phyloP scores from a whole-genome alignment of 805 yeast species.

The Blastobotrys chiropterorum region DNA sequence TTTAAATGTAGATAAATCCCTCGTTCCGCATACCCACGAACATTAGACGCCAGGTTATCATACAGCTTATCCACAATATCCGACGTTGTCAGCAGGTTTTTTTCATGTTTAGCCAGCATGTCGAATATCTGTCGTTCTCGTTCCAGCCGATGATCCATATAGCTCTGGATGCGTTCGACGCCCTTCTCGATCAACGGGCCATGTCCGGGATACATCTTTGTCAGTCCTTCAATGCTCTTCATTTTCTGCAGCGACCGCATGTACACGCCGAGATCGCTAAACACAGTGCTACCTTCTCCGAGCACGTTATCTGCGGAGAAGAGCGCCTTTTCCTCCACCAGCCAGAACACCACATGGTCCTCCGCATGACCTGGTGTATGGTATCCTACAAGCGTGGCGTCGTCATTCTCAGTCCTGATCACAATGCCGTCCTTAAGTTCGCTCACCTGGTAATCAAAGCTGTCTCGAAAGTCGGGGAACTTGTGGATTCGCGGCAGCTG shows the following conservation, averaged over 20 bases:
- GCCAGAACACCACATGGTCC: slow-evolving; percentile 32
- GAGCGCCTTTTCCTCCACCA: slow-evolving; percentile 30
- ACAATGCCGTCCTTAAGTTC: slow-evolving; percentile 23
- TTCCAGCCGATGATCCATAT: slow-evolving; percentile 30
- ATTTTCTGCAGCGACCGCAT: slow-evolving; percentile 26
- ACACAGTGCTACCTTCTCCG: slow-evolving; percentile 34
- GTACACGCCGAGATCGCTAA: slow-evolving; percentile 28
- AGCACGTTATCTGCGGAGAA: slow-evolving; percentile 35
- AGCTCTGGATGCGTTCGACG: slow-evolving; percentile 24
- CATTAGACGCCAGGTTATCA: slow-evolving; percentile 20
- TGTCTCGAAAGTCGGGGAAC: background rate
- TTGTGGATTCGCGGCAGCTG: slow-evolving; percentile 1
- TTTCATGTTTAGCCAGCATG: slow-evolving; percentile 12
- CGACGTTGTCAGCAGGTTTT: slow-evolving; percentile 9
- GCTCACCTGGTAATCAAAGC: background rate
- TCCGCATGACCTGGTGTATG: slow-evolving; percentile 35
- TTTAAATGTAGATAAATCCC: slow-evolving; percentile 28
- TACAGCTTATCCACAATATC: slow-evolving; percentile 26
- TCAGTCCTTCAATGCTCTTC: slow-evolving; percentile 14
- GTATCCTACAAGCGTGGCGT: slow-evolving; percentile 25
- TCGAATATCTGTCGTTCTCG: slow-evolving; percentile 30
- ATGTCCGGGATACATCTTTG: slow-evolving; percentile 33
- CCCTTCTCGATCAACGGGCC: slow-evolving; percentile 31
- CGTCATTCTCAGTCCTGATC: slow-evolving; percentile 20
- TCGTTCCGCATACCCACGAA: slow-evolving; percentile 28